phyloP scores from a whole-genome alignment of 257 asterid species.

The Scutellaria galericulata region DNA sequence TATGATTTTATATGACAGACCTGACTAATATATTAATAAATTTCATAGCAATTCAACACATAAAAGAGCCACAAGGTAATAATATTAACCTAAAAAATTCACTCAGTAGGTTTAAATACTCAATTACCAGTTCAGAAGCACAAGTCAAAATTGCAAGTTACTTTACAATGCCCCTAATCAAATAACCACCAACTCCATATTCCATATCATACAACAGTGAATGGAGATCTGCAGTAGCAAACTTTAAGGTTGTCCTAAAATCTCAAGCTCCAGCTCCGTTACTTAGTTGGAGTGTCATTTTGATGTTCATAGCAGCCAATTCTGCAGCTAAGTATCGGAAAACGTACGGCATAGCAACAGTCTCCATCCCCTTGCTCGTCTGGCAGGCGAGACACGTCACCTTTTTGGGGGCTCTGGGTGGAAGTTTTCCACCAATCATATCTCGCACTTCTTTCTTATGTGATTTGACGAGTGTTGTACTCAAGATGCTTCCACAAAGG shows the following conservation, averaged over 20 bases:
- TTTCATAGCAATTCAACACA: too few species aligned
- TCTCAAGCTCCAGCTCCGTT: constrained; percentile 56
- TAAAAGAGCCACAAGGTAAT: too few species aligned
- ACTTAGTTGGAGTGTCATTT: constrained; percentile 72
- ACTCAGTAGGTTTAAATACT: background rate
- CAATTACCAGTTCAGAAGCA: background rate
- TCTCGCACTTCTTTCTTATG: constrained; percentile 52
- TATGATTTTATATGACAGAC: too few species aligned
- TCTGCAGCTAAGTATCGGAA: constrained; percentile 91
- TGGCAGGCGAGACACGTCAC: constrained; percentile 69
- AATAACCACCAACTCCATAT: background rate
- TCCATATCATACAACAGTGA: constrained; percentile 3
- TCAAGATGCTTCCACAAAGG: constrained; percentile 82
- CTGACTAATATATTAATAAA: too few species aligned
- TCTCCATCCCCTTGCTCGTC: constrained; percentile 93
- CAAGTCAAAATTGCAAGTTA: background rate
- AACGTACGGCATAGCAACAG: constrained; percentile 95
- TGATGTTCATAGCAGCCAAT: constrained; percentile 93
- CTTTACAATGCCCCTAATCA: constrained; percentile 5
- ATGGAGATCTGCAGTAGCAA: background rate
- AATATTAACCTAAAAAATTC: background rate
- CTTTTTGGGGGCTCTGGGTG: constrained; percentile 68
- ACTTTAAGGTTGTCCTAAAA: background rate
- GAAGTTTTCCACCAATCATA: constrained; percentile 51
- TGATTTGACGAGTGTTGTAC: constrained; percentile 63